Conservation (phyloP, 2,329 filamentous ascomycete species). For the Penicillium crustosum region DNA sequence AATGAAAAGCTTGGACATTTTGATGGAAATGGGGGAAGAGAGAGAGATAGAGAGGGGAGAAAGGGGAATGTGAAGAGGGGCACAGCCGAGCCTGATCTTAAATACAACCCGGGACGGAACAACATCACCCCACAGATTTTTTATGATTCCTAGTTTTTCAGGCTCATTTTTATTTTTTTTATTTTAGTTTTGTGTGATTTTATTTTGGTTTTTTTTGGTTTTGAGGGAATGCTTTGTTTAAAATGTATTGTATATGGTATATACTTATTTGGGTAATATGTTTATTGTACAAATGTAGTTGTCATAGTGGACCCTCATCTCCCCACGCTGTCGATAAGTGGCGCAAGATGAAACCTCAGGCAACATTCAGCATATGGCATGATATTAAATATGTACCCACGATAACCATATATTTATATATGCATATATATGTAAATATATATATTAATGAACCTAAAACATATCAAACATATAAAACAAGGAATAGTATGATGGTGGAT, state of each 20-base stretch:
- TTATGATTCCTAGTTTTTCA: slow-evolving; percentile 10
- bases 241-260: no score
- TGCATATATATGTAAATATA: no score
- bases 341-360: background rate
- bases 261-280: slow-evolving; percentile 1
- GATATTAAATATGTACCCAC: no score
- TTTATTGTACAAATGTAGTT: background rate
- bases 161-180: slow-evolving; percentile 1
- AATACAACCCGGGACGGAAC: slow-evolving; percentile 13
- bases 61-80: slow-evolving; percentile 11
- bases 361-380: background rate
- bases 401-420: no score
- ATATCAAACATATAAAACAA: background rate
- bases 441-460: no score
- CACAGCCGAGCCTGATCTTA: slow-evolving; percentile 13
- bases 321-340: slow-evolving; percentile 1
- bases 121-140: slow-evolving; percentile 9
- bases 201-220: background rate
- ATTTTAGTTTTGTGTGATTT: background rate
- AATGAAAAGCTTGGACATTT: slow-evolving; percentile 15
- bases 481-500: background rate
- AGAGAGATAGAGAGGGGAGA: background rate
- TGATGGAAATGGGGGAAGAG: slow-evolving; percentile 7
- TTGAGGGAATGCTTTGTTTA: no score
- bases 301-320: background rate